phyloP scores from a whole-genome alignment of 2,329 filamentous ascomycete genomes.

The Phialophora tarda region DNA sequence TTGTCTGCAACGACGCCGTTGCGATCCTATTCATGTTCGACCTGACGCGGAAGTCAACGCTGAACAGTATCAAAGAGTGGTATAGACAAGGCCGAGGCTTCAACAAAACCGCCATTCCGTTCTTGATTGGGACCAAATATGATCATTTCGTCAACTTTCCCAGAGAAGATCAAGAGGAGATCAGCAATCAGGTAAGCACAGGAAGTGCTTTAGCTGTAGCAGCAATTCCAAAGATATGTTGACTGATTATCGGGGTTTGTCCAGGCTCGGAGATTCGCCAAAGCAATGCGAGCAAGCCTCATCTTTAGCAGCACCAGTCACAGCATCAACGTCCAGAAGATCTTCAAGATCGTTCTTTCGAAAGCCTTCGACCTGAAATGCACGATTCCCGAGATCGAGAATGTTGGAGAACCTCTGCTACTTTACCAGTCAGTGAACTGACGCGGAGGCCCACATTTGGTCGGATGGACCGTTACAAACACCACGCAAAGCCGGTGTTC shows the following conservation, averaged over 20 bases:
- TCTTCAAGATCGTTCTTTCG: constrained; percentile 98
- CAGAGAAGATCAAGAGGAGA: constrained; percentile 96
- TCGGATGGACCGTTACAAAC: not conserved
- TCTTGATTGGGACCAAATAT: constrained; percentile 96
- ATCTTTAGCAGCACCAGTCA: constrained; percentile 99
- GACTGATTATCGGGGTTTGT: not conserved
- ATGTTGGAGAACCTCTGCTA: constrained; percentile 91
- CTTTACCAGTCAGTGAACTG: constrained; percentile 72
- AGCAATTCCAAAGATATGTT: not conserved
- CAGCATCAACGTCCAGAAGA: constrained; percentile 99
- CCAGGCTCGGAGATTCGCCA: constrained; percentile 91
- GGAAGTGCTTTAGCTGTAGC: not conserved
- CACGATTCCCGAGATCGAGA: constrained; percentile 98
- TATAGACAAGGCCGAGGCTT: constrained; percentile 96
- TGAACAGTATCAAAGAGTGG: constrained; percentile 99
- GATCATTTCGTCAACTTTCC: constrained; percentile 99
- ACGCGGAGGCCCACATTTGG: not conserved
- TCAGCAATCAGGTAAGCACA: constrained; percentile 79
- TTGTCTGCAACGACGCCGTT: constrained; percentile 99
- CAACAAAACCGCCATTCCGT: constrained; percentile 99
- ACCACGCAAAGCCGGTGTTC: not conserved
- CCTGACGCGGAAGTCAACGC: constrained; percentile 92
- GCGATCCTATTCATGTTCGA: constrained; percentile 99
- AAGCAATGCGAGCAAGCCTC: constrained; percentile 95
- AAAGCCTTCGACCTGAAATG: constrained; percentile 99